A percentile compares a stretch with the other conserved stretches of the same genome.
These are phyloP conservation scores for Pythium plurisporium DNA, from an alignment of 352 stramenopile species.

Conservation along the genomic window DNA sequence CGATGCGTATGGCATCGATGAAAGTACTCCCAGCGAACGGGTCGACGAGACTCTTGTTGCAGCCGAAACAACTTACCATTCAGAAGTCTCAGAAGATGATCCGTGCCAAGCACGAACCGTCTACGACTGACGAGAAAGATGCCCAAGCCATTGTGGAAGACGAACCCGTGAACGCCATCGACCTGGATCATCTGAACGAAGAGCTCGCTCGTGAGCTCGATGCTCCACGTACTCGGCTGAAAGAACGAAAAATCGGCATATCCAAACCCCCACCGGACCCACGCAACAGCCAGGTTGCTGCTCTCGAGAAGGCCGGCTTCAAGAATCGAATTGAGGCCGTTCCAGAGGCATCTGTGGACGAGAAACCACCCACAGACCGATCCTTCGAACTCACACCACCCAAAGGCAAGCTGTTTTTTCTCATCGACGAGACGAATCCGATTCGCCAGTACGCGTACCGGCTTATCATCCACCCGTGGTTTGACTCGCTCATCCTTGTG, in stretches of 20 bases:
- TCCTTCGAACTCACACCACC: conserved; percentile 16
- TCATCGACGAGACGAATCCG: conserved; percentile 44
- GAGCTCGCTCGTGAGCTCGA: conserved; percentile 36
- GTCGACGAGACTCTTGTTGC: background rate
- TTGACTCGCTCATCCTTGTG: conserved; percentile 75
- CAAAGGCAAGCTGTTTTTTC: conserved; percentile 32
- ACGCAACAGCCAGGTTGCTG: background rate
- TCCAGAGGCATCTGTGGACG: too few relatives aligned
- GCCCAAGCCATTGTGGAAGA: conserved; percentile 11
- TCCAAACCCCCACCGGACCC: conserved; percentile 3
- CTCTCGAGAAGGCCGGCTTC: background rate
- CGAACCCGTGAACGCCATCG: conserved; percentile 22
- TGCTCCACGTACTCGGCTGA: background rate
- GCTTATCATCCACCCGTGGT: conserved; percentile 60
- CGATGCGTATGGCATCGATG: conserved; percentile 56
- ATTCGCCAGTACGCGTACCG: conserved; percentile 34
- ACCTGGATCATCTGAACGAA: conserved; percentile 30
- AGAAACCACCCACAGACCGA: background rate
- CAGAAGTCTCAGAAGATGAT: background rate
- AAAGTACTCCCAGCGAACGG: conserved; percentile 33
- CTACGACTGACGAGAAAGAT: conserved; percentile 13
- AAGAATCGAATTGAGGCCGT: conserved; percentile 10
- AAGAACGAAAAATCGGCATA: conserved; percentile 7
- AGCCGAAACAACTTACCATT: too few relatives aligned
- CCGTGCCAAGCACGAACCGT: background rate